phyloP scores from a whole-genome alignment of 1,139 yeast genomes.

The Protomyces inundatus region DNA sequence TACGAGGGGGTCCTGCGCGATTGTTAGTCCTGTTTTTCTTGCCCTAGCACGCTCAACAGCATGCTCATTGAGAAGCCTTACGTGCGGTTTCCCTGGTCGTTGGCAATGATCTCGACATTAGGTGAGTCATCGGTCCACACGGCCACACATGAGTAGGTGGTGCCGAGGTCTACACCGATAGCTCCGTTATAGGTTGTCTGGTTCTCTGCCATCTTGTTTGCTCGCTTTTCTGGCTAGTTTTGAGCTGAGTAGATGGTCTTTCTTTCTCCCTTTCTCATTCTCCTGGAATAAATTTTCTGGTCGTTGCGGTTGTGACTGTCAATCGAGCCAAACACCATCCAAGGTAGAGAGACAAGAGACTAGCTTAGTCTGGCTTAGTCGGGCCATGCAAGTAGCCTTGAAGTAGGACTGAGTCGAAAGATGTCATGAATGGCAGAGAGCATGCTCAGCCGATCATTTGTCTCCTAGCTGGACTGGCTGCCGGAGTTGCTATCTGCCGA shows the following conservation, averaged over 20 bases:
- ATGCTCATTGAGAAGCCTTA: too few relatives aligned
- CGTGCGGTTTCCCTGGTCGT: slow-evolving; percentile 99
- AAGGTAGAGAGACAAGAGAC: too few relatives aligned
- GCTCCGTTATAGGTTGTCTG: slow-evolving; percentile 77
- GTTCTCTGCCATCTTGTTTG: slow-evolving; percentile 12
- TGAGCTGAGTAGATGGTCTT: too few relatives aligned
- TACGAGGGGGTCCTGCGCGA: slow-evolving; percentile 68
- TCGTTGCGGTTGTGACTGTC: too few relatives aligned
- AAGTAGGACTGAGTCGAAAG: neutral
- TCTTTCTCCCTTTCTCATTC: too few relatives aligned
- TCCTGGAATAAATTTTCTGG: too few relatives aligned
- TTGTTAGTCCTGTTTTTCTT: too few relatives aligned
- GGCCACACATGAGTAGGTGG: slow-evolving; percentile 64
- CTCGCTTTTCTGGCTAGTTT: neutral
- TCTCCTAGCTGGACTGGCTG: neutral
- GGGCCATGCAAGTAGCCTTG: too few relatives aligned
- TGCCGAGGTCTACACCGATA: slow-evolving; percentile 93
- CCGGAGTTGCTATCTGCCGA: neutral
- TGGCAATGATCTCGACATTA: slow-evolving; percentile 77
- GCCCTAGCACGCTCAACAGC: too few relatives aligned
- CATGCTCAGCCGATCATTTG: neutral
- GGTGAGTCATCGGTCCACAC: slow-evolving; percentile 55
- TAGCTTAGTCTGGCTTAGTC: too few relatives aligned
- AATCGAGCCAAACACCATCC: too few relatives aligned
- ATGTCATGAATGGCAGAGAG: neutral